Percentiles rank a stretch among this genome's conserved stretches.
Evolutionary conservation across 2,329 filamentous ascomycete species (phyloP).

Genomic region (Phaeosphaeriaceae sp.): DNA sequence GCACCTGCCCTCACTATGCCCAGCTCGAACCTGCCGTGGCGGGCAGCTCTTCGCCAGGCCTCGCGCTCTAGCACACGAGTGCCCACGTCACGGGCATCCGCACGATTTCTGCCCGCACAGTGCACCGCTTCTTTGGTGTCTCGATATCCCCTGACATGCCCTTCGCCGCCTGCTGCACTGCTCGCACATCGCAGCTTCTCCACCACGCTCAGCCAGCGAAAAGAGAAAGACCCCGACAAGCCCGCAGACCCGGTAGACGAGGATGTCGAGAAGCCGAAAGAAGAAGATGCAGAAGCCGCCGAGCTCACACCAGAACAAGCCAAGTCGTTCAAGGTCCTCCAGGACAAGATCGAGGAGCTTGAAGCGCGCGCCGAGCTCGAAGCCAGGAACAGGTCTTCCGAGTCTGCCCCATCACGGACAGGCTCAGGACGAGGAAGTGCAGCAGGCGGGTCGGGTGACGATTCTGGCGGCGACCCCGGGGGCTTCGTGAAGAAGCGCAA

Average conservation of each 20-base stretch:
- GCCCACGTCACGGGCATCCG: conserved; percentile 32
- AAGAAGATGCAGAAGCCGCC: conserved; percentile 51
- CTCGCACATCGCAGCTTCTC: conserved; percentile 48
- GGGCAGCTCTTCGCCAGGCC: conserved; percentile 63
- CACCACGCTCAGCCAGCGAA: conserved; percentile 56
- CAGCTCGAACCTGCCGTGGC: conserved; percentile 70
- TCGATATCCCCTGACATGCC: conserved; percentile 28
- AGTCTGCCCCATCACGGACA: conserved; percentile 59
- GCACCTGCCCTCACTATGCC: conserved; percentile 57
- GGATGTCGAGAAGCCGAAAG: conserved; percentile 48
- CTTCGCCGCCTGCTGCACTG: conserved; percentile 39
- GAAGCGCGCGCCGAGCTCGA: conserved; percentile 45
- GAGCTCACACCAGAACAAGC: conserved; percentile 12
- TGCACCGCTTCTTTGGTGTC: conserved; percentile 36
- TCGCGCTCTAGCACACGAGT: conserved; percentile 50
- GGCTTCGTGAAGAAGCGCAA: conserved; percentile 80
- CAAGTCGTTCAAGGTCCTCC: neutral
- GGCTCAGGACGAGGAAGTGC: conserved; percentile 67
- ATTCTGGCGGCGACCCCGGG: conserved; percentile 61
- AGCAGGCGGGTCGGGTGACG: conserved; percentile 56
- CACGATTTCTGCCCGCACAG: conserved; percentile 38
- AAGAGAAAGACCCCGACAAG: conserved; percentile 62
- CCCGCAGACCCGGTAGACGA: conserved; percentile 55
- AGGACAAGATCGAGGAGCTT: neutral
- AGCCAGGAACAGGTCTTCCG: conserved; percentile 57